Evolutionary conservation across 306 rosid species (phyloP).

Genomic region (Vigna radiata): DNA sequence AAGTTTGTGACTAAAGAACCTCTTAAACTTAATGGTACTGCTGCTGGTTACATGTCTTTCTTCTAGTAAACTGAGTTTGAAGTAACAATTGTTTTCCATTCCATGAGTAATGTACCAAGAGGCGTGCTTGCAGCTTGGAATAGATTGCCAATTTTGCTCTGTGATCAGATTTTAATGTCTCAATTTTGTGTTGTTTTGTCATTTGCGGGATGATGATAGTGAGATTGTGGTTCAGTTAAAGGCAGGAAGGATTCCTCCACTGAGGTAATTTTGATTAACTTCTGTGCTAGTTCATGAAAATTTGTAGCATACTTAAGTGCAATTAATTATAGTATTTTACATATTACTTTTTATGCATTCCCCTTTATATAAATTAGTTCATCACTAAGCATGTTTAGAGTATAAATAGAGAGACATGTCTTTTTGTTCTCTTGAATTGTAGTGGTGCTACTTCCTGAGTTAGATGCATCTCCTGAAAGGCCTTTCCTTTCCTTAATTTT

Average conservation of each 20-base stretch:
- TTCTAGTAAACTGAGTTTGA: background rate
- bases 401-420: slow-evolving; percentile 13
- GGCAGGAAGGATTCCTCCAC: slow-evolving; percentile 85
- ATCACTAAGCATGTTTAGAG: slow-evolving; percentile 18
- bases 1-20: no score
- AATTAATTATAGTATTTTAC: background rate
- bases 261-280: slow-evolving; percentile 61
- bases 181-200: background rate
- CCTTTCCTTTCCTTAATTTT: background rate
- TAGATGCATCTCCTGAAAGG: background rate
- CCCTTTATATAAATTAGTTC: background rate
- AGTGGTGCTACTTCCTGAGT: background rate
- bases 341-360: background rate
- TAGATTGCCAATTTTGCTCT: slow-evolving; percentile 5
- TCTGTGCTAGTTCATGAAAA: slow-evolving; percentile 3
- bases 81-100: background rate
- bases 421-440: slow-evolving; percentile 11
- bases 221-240: slow-evolving; percentile 80
- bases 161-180: background rate
- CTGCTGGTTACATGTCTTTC: background rate
- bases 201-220: slow-evolving; percentile 72
- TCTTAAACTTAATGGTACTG: background rate
- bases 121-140: slow-evolving; percentile 25
- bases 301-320: background rate
- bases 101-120: background rate